A percentile compares a stretch with the other conserved stretches of the same genome.
These are phyloP conservation scores for Lactifluus pinguis DNA, from an alignment of 768 basidiomycete genomes.

Conservation along the genomic window DNA sequence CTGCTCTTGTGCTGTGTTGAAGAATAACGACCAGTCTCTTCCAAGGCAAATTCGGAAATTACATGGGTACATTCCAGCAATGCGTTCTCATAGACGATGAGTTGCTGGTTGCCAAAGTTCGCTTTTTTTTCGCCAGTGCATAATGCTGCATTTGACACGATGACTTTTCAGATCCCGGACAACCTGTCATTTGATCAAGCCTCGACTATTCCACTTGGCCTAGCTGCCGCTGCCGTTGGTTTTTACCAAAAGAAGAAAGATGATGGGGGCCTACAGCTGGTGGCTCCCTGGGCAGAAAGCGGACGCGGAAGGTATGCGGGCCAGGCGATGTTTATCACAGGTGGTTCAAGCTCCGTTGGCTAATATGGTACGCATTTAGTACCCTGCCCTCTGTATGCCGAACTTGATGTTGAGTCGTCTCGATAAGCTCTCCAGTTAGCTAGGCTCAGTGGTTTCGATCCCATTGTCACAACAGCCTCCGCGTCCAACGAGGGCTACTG, in stretches of 20 bases:
- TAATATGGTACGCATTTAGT: constrained; percentile 29
- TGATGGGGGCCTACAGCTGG: constrained; percentile 26
- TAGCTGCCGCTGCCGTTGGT: constrained; percentile 43
- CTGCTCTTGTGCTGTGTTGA: not conserved
- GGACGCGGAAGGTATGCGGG: constrained; percentile 35
- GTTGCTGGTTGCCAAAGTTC: constrained; percentile 16
- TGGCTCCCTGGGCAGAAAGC: constrained; percentile 30
- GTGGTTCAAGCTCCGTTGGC: constrained; percentile 41
- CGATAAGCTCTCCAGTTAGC: constrained; percentile 6
- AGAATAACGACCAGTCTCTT: not conserved
- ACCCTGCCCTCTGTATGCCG: no score
- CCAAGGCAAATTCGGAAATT: not conserved
- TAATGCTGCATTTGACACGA: not conserved
- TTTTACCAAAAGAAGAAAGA: constrained; percentile 30
- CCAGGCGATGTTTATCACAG: constrained; percentile 39
- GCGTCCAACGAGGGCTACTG: constrained; percentile 7
- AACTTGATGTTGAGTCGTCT: not conserved
- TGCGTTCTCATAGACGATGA: constrained; percentile 19
- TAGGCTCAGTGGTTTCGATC: constrained; percentile 18
- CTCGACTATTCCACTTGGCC: constrained; percentile 38
- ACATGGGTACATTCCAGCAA: constrained; percentile 18
- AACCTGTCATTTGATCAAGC: constrained; percentile 41
- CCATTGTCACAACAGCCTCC: constrained; percentile 18
- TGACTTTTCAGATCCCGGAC: constrained; percentile 32
- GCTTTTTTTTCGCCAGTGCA: not conserved